Base-by-base conservation (phyloP, 306 rosid species). In the Calophaca sinica region DNA sequence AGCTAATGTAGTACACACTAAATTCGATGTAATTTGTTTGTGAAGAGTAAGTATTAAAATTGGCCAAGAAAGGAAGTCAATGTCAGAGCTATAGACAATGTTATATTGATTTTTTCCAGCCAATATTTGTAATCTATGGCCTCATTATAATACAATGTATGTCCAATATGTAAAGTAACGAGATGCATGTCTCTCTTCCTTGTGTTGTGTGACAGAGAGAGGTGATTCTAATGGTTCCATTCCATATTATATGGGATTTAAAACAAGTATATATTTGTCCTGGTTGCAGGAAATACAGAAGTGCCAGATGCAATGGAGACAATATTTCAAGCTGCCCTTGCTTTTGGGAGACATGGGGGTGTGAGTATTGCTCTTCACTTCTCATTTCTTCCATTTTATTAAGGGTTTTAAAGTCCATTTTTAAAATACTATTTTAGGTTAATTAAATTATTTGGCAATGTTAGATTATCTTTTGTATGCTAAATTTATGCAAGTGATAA, bases 281-380 rank as follows among this genome's bases (percentile, higher is more conserved):
- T 79, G 83, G 79, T 80, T 88, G 61, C 86, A 96, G 99, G 96
- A 74, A 91, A 81, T 78, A 85, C 87, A 35, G 96, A 88, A 83
- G 92, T 96, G 98, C 99, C 99, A 42, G 99, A 96, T 86, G 98
- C 99, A 85, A 90, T 96, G 92, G 99, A 96, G 85, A 89, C 97
- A 42, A 86, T 96, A 77, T 96, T 92, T 86, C 96, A 92, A 83
- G 84, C 98, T 62, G 99, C 99, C 31, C 97, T 96, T 76, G 91
- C 84, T 74, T 90, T 90, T 44, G 99, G 99, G 72, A 92, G 79
- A 81, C 88, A 73, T 73, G 99, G 98, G 67, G 99, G 97, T 51
- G 99, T 96, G 57, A 90, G 98, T 84, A 69, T 80, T 66, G 80
- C 36, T 36, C 78, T 81, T 32, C 32, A 54, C 54, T 14, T 76